Percentiles rank a stretch among this genome's conserved stretches.
phyloP scores from a whole-genome alignment of 2,329 filamentous ascomycete genomes.

The Magnaporthiopsis rhizophila region DNA sequence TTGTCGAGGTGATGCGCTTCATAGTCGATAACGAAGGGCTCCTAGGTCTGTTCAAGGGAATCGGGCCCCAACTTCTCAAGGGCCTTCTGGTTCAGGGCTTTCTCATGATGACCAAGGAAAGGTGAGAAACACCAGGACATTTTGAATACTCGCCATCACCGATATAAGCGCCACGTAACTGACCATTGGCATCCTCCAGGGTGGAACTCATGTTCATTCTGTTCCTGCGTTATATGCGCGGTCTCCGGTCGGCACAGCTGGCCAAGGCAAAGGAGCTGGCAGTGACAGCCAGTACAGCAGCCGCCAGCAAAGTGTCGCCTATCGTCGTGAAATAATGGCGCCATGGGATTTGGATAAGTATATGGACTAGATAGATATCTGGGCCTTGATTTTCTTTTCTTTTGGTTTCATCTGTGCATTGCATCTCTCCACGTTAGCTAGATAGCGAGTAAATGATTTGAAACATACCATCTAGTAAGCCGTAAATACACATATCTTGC shows the following conservation, averaged over 20 bases:
- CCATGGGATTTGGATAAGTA: not conserved
- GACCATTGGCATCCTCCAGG: conserved; percentile 30
- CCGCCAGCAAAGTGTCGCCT: conserved; percentile 37
- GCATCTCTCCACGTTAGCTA: not conserved
- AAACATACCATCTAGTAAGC: not conserved
- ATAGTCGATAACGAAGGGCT: conserved; percentile 83
- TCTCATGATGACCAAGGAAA: conserved; percentile 98
- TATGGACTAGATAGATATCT: not conserved
- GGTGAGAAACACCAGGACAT: conserved; percentile 42
- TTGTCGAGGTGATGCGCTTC: conserved; percentile 89
- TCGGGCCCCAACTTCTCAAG: conserved; percentile 88
- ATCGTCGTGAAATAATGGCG: conserved; percentile 17
- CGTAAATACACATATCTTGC: not conserved
- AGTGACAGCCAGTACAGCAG: conserved; percentile 49
- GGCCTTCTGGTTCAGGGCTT: conserved; percentile 90
- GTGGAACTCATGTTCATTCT: conserved; percentile 85
- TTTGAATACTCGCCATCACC: conserved; percentile 11
- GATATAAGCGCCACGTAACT: not conserved
- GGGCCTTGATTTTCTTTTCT: not conserved
- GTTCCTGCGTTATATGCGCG: conserved; percentile 72
- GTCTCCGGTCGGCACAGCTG: conserved; percentile 61
- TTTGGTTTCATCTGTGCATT: not conserved
- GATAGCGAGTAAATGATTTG: not conserved
- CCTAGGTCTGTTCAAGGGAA: conserved; percentile 88
- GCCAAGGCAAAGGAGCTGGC: conserved; percentile 57